phyloP scores from a whole-genome alignment of 495 filamentous ascomycete species.

The Xylaria intraflava region DNA sequence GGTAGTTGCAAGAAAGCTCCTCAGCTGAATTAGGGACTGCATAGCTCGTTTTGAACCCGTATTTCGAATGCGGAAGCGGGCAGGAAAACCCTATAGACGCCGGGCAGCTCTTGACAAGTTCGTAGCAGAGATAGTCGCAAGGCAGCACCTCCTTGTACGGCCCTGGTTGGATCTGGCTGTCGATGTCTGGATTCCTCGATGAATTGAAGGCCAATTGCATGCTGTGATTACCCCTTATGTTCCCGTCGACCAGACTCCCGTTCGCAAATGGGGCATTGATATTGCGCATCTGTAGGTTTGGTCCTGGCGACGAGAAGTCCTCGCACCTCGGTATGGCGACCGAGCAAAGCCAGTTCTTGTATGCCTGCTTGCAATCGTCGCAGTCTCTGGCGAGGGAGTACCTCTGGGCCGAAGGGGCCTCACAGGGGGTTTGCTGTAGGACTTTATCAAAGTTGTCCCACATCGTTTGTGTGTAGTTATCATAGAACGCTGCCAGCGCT shows the following conservation, averaged over 20 bases:
- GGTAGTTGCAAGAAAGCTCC: constrained; percentile 39
- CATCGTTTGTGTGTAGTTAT: constrained; percentile 50
- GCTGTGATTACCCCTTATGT: constrained; percentile 16
- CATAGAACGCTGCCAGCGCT: constrained; percentile 59
- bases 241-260: constrained; percentile 43
- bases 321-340: constrained; percentile 88
- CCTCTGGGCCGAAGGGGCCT: constrained; percentile 54
- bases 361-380: constrained; percentile 66
- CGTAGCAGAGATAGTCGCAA: constrained; percentile 76
- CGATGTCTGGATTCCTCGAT: constrained; percentile 67
- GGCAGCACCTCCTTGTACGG: constrained; percentile 93
- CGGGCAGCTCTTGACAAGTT: constrained; percentile 77
- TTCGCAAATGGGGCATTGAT: constrained; percentile 63
- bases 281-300: constrained; percentile 62
- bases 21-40: constrained; percentile 28
- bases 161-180: constrained; percentile 63
- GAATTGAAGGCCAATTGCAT: constrained; percentile 32
- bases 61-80: constrained; percentile 45
- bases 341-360: constrained; percentile 91
- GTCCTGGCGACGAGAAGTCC: constrained; percentile 56
- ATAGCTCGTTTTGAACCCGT: constrained; percentile 61
- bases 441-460: constrained; percentile 75
- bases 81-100: constrained; percentile 71
- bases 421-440: constrained; percentile 77
- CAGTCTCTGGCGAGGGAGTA: constrained; percentile 80